A percentile compares a stretch with the other conserved stretches of the same genome.
These are phyloP conservation scores for Ophiostoma montium DNA, from an alignment of 2,329 filamentous ascomycete genomes.

Conservation along the genomic window DNA sequence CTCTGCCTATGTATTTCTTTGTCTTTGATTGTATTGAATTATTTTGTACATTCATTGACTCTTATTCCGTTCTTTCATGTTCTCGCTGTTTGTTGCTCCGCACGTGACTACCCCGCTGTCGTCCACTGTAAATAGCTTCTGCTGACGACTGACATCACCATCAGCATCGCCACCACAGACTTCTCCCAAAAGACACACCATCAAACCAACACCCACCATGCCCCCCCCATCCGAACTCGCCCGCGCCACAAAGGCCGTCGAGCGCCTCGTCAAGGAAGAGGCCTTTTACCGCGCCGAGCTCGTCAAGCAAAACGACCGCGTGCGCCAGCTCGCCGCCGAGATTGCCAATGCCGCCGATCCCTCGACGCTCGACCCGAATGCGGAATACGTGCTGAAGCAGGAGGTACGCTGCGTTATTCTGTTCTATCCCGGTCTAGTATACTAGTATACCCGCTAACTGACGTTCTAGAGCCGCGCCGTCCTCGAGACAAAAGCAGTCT, in stretches of 20 bases:
- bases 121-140: too few relatives aligned
- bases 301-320: conserved; percentile 55
- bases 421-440: background rate
- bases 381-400: conserved; percentile 67
- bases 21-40: too few relatives aligned
- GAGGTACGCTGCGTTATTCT: too few relatives aligned
- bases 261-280: conserved; percentile 83
- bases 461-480: conserved; percentile 68
- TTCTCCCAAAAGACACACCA: background rate
- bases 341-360: conserved; percentile 28
- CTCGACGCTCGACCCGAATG: conserved; percentile 53
- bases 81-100: too few relatives aligned
- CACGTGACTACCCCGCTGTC: too few relatives aligned
- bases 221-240: conserved; percentile 59
- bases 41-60: too few relatives aligned
- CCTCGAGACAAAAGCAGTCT: conserved; percentile 77
- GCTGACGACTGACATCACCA: too few relatives aligned
- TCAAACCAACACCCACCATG: too few relatives aligned
- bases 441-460: background rate
- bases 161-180: background rate
- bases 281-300: conserved; percentile 80
- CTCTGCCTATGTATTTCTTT: too few relatives aligned
- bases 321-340: conserved; percentile 53
- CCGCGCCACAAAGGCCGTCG: conserved; percentile 67
- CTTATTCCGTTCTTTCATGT: too few relatives aligned